These are phyloP conservation scores for Salix suchowensis DNA, from an alignment of 345 rosid genomes.

Conservation along the genomic window DNA sequence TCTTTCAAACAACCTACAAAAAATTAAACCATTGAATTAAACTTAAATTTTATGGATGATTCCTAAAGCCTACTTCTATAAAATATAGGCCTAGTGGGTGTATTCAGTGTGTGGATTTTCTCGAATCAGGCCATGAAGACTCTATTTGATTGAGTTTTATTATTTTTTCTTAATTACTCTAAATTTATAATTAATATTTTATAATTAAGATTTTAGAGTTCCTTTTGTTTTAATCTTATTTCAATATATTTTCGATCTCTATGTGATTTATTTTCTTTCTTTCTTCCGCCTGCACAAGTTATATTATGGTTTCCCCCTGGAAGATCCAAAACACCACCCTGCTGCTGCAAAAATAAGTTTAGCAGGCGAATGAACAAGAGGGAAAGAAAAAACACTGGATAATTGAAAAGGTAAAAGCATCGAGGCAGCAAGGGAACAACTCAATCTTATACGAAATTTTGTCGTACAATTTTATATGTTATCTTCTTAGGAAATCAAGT, in stretches of 20 bases:
- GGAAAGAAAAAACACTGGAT: background rate
- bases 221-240: too few relatives aligned
- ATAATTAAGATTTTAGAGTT: background rate
- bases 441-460: background rate
- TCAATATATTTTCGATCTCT: too few relatives aligned
- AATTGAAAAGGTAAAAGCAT: background rate
- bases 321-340: background rate
- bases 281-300: background rate
- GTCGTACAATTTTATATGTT: background rate
- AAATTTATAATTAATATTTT: too few relatives aligned
- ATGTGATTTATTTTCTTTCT: background rate
- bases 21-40: too few relatives aligned
- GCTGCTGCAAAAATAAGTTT: background rate
- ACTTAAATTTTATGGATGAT: too few relatives aligned
- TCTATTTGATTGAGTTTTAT: too few relatives aligned
- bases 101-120: too few relatives aligned
- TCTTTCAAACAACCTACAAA: too few relatives aligned
- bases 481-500: background rate
- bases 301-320: background rate
- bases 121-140: too few relatives aligned
- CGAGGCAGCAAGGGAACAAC: background rate
- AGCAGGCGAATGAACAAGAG: background rate
- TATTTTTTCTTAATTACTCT: too few relatives aligned
- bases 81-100: too few relatives aligned
- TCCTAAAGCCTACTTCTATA: too few relatives aligned